These are phyloP conservation scores for Alternaria brassicicola DNA, from an alignment of 2,329 filamentous ascomycete genomes.

Conservation along the genomic window DNA sequence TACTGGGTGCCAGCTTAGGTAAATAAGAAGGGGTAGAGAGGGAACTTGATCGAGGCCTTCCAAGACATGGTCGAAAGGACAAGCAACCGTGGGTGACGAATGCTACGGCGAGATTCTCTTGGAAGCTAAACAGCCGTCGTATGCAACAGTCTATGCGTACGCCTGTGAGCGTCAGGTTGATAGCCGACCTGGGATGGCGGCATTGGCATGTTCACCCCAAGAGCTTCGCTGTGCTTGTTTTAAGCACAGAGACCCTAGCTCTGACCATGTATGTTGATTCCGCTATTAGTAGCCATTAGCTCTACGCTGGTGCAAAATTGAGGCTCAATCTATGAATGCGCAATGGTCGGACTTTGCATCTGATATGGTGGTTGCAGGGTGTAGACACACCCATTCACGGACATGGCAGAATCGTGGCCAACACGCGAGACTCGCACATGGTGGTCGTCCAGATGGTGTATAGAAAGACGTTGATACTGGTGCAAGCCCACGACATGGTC, in stretches of 20 bases:
- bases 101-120: neutral
- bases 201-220: neutral
- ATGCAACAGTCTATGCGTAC: neutral
- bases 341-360: neutral
- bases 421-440: neutral
- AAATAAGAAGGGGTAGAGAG: neutral
- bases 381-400: neutral
- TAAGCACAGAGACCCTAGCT: neutral
- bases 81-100: neutral
- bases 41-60: neutral
- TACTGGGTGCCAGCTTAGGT: neutral
- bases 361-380: neutral
- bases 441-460: neutral
- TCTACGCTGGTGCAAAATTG: neutral
- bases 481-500: neutral
- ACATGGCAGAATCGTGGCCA: neutral
- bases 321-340: neutral
- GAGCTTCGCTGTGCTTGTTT: slow-evolving; percentile 1
- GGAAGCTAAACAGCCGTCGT: neutral
- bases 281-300: neutral
- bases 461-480: neutral
- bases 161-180: neutral
- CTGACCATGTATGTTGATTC: neutral
- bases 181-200: neutral
- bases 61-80: neutral